Conservation (phyloP, 768 basidiomycete genomes). For the Clavulina sp. region DNA sequence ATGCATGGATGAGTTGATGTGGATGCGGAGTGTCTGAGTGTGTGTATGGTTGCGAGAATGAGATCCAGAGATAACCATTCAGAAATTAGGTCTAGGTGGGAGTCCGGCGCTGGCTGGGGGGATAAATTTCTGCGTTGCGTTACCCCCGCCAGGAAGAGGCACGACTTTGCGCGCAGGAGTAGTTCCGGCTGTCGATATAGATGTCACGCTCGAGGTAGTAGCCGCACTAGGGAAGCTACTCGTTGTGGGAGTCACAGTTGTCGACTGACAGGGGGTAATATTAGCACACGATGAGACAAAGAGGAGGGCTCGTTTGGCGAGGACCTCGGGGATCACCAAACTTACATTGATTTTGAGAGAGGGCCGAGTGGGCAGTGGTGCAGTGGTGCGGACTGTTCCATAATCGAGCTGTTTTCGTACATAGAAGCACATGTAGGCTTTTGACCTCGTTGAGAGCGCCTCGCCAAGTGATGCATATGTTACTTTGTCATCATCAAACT, state of each 20-base stretch:
- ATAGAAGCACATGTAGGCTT: constrained; percentile 91
- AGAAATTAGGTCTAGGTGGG: background rate
- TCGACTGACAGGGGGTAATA: too few species aligned
- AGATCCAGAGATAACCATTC: too few species aligned
- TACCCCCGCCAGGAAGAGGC: background rate
- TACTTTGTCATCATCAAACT: constrained; percentile 88
- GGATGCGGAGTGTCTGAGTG: background rate
- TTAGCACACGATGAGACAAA: too few species aligned
- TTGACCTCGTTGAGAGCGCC: constrained; percentile 51
- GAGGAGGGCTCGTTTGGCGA: too few species aligned
- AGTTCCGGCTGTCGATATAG: background rate
- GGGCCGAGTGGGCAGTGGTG: too few species aligned
- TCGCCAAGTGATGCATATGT: constrained; percentile 47
- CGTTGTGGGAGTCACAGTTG: background rate
- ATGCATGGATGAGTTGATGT: background rate
- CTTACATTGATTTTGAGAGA: too few species aligned
- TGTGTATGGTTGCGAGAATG: too few species aligned
- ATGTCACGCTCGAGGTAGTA: background rate
- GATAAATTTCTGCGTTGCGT: background rate
- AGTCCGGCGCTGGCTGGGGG: background rate
- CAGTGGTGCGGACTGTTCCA: too few species aligned
- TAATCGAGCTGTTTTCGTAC: constrained; percentile 81
- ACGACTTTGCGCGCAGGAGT: background rate
- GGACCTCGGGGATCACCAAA: too few species aligned
- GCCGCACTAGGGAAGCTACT: background rate